A percentile compares a stretch with the other conserved stretches of the same genome.
These are phyloP conservation scores for Fusarium transvaalense DNA, from an alignment of 2,329 filamentous ascomycete species.

Conservation along the genomic window DNA sequence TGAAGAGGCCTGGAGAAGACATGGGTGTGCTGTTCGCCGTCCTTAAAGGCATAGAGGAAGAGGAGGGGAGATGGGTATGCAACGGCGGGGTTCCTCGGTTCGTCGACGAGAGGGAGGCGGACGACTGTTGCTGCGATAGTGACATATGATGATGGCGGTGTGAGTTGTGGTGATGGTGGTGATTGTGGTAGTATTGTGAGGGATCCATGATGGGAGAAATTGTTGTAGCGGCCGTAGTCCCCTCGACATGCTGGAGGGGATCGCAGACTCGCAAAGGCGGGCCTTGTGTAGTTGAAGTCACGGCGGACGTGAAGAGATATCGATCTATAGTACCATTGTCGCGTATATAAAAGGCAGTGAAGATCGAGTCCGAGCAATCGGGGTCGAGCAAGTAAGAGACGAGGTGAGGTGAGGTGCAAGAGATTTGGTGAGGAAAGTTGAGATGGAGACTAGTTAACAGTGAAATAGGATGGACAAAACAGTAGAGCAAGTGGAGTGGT, in stretches of 20 bases:
- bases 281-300: constrained; percentile 42
- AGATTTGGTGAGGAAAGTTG: constrained; percentile 40
- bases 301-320: constrained; percentile 41
- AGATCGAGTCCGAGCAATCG: constrained; percentile 11
- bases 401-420: constrained; percentile 25
- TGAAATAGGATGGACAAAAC: constrained; percentile 41
- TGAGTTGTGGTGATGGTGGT: constrained; percentile 41
- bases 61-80: constrained; percentile 52
- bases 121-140: constrained; percentile 49
- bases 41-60: constrained; percentile 58
- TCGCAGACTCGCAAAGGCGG: constrained; percentile 45
- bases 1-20: constrained; percentile 73
- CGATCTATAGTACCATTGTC: constrained; percentile 48
- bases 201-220: constrained; percentile 48
- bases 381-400: constrained; percentile 12
- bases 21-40: constrained; percentile 69
- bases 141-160: constrained; percentile 48
- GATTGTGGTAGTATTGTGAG: constrained; percentile 45
- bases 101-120: constrained; percentile 47
- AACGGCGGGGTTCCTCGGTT: constrained; percentile 45
- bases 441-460: constrained; percentile 37
- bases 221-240: constrained; percentile 39
- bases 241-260: constrained; percentile 47
- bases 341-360: constrained; percentile 23
- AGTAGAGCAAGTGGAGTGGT: constrained; percentile 44